Conservation (phyloP, 768 basidiomycete genomes). For the Coprinellus micaceus region DNA sequence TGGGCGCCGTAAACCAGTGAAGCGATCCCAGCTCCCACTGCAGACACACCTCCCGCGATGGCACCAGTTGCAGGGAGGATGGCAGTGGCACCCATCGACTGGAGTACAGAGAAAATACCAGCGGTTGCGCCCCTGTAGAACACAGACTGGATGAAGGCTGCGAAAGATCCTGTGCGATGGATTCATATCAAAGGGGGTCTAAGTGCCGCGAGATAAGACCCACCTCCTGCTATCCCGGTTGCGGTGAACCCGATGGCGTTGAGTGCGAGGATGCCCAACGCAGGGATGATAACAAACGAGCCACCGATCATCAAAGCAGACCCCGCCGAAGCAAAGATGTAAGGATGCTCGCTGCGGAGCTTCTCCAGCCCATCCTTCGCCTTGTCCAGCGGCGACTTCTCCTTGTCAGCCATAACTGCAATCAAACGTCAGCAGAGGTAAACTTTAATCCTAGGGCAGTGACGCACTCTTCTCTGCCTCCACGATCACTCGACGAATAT, state of each 20-base stretch:
- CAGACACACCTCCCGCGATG: neutral
- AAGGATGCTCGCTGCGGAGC: conserved; percentile 19
- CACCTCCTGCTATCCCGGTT: conserved; percentile 12
- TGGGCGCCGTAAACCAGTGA: neutral
- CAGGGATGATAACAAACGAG: conserved; percentile 22
- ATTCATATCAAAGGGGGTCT: neutral
- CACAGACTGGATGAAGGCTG: conserved; percentile 1
- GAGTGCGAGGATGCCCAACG: conserved; percentile 23
- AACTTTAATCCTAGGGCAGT: neutral
- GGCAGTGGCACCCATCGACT: conserved; percentile 3
- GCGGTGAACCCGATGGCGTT: conserved; percentile 17
- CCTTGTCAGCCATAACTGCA: neutral
- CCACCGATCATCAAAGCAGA: conserved; percentile 27
- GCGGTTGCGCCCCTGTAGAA: conserved; percentile 7
- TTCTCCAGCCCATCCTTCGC: neutral
- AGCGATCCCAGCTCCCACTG: neutral
- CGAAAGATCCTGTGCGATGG: neutral
- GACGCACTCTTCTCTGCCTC: conserved; percentile 1
- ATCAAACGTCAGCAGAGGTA: neutral
- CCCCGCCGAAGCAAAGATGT: conserved; percentile 22
- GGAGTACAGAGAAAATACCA: conserved; percentile 7
- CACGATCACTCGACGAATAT: neutral
- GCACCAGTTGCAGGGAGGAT: conserved; percentile 4
- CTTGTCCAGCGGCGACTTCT: neutral
- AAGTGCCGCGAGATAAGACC: neutral